Evolutionary conservation across 1,284 basidiomycete genomes (phyloP).

Genomic region (Phylloporus sp.): DNA sequence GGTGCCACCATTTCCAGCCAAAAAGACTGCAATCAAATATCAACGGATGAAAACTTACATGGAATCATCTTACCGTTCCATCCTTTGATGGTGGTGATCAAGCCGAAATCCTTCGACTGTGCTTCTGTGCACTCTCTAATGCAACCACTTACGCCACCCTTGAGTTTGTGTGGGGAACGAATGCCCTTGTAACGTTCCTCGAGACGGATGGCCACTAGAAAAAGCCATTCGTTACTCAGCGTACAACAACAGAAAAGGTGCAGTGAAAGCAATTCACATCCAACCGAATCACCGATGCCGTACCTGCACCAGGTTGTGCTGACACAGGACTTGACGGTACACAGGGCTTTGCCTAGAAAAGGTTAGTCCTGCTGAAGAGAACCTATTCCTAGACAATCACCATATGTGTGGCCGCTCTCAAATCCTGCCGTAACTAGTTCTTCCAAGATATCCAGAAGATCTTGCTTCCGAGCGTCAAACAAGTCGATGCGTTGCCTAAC

Average conservation of each 20-base stretch:
- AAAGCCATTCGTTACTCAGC: slow-evolving; percentile 12
- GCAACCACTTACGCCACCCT: slow-evolving; percentile 82
- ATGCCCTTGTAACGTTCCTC: slow-evolving; percentile 81
- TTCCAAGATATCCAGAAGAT: slow-evolving; percentile 82
- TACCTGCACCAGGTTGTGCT: slow-evolving; percentile 77
- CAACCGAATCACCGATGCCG: slow-evolving; percentile 80
- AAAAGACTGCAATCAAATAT: slow-evolving; percentile 55
- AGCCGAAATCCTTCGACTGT: slow-evolving; percentile 79
- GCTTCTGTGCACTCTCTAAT: slow-evolving; percentile 82
- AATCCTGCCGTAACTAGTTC: slow-evolving; percentile 73
- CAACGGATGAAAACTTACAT: slow-evolving; percentile 7
- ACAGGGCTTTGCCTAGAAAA: slow-evolving; percentile 52
- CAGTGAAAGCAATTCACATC: slow-evolving; percentile 41
- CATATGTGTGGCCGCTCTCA: slow-evolving; percentile 82
- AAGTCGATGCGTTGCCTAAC: slow-evolving; percentile 73
- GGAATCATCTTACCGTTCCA: slow-evolving; percentile 64
- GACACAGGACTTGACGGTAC: slow-evolving; percentile 69
- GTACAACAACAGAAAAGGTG: not conserved
- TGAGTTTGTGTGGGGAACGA: slow-evolving; percentile 78
- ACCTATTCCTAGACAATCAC: slow-evolving; percentile 47
- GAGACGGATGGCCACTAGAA: slow-evolving; percentile 68
- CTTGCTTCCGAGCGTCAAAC: slow-evolving; percentile 78
- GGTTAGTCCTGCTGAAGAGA: slow-evolving; percentile 10
- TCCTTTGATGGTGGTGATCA: slow-evolving; percentile 82
- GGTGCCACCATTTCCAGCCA: slow-evolving; percentile 80